These are phyloP conservation scores for Wickerhamomyces mucosus DNA, from an alignment of 805 yeast genomes.

Conservation along the genomic window DNA sequence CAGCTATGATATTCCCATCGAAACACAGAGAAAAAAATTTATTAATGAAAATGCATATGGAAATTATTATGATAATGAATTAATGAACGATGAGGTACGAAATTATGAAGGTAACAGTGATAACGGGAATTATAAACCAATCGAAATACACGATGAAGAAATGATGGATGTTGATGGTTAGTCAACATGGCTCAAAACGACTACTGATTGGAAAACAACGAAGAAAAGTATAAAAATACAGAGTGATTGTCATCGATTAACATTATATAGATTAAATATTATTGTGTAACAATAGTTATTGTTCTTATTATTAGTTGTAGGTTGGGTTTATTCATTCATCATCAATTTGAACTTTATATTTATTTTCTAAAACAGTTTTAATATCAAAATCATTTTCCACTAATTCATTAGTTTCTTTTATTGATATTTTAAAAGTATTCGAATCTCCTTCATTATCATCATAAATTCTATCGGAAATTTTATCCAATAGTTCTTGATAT, in stretches of 20 bases:
- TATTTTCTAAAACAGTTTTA: conserved; percentile 23
- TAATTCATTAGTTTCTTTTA: conserved; percentile 25
- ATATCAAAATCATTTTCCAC: conserved; percentile 26
- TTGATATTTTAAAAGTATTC: conserved; percentile 24
- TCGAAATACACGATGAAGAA: neutral
- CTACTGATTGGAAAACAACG: neutral
- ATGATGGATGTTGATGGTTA: neutral
- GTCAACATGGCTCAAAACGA: neutral
- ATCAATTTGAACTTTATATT: conserved; percentile 27
- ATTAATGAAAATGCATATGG: no score
- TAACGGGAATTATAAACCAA: no score
- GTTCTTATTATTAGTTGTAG: no score
- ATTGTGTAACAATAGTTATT: no score
- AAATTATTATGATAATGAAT: no score
- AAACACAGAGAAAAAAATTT: no score
- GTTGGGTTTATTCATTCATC: conserved; percentile 21
- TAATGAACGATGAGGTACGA: no score
- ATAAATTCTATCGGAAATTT: conserved; percentile 43
- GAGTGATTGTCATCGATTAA: neutral
- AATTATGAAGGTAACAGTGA: no score
- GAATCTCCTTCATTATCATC: conserved; percentile 16
- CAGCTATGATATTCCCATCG: no score
- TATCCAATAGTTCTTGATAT: conserved; percentile 38
- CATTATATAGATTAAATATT: neutral
- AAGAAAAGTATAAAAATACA: neutral